phyloP scores from a whole-genome alignment of 2,329 filamentous ascomycete genomes.

The Aspergillus quadrilineatus region DNA sequence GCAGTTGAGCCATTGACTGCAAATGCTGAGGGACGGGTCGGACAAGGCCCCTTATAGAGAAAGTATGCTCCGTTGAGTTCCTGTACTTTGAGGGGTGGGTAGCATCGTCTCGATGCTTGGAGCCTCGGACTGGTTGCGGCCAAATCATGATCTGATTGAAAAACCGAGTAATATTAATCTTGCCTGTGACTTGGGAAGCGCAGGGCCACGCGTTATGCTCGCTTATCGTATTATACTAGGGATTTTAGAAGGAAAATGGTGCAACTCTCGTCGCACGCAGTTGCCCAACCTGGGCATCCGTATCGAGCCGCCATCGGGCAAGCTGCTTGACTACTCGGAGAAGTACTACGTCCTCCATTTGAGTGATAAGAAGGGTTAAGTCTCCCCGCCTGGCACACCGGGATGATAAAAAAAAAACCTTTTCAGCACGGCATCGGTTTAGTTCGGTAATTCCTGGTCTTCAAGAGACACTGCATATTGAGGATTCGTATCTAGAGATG shows the following conservation, averaged over 20 bases:
- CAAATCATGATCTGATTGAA: not conserved
- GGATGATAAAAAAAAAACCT: not conserved
- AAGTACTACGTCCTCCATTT: not conserved
- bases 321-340: not conserved
- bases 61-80: not conserved
- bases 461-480: not conserved
- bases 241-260: not conserved
- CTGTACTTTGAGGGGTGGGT: not conserved
- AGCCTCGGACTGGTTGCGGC: not conserved
- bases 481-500: not conserved
- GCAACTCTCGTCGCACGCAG: not conserved
- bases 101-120: not conserved
- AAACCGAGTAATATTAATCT: not conserved
- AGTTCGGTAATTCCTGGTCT: not conserved
- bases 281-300: not conserved
- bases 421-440: not conserved
- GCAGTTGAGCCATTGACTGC: not conserved
- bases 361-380: not conserved
- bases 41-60: not conserved
- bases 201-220: conserved; percentile 2
- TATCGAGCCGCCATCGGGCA: not conserved
- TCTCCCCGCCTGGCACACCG: not conserved
- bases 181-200: not conserved
- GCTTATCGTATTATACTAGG: not conserved
- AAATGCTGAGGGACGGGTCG: not conserved